Conservation (phyloP, 2,329 filamentous ascomycete genomes). For the Arthroderma uncinatum region DNA sequence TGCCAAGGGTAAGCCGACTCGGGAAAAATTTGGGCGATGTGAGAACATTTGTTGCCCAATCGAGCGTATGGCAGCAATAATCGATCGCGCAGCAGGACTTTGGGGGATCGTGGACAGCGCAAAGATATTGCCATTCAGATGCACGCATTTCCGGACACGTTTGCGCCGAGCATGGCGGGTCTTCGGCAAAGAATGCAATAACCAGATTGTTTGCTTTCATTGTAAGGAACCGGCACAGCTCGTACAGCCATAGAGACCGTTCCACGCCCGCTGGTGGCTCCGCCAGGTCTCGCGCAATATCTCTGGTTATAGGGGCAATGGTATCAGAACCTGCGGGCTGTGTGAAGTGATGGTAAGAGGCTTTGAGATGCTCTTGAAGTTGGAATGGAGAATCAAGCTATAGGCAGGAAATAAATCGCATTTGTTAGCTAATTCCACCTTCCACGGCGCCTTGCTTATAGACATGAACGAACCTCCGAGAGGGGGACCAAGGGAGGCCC, state of each 20-base stretch:
- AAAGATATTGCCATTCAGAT: slow-evolving; percentile 97
- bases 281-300: slow-evolving; percentile 64
- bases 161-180: slow-evolving; percentile 71
- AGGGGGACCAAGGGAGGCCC: slow-evolving; percentile 81
- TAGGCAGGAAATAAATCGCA: slow-evolving; percentile 7
- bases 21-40: slow-evolving; percentile 94
- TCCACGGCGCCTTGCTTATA: neutral
- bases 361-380: slow-evolving; percentile 91
- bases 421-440: slow-evolving; percentile 5
- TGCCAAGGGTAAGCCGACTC: slow-evolving; percentile 58
- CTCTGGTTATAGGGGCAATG: slow-evolving; percentile 61
- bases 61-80: slow-evolving; percentile 96
- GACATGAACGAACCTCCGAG: slow-evolving; percentile 51
- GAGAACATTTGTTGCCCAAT: slow-evolving; percentile 92
- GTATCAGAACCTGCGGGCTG: slow-evolving; percentile 47
- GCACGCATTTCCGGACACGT: slow-evolving; percentile 98
- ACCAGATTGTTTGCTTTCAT: slow-evolving; percentile 89
- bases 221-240: slow-evolving; percentile 90
- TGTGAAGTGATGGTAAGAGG: slow-evolving; percentile 74
- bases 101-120: slow-evolving; percentile 90
- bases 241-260: slow-evolving; percentile 88
- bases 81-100: slow-evolving; percentile 98
- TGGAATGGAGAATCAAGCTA: slow-evolving; percentile 96
- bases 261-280: slow-evolving; percentile 73
- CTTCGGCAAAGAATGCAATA: slow-evolving; percentile 83